Conservation (phyloP, 495 filamentous ascomycete species). For the Penicillium salamii region DNA sequence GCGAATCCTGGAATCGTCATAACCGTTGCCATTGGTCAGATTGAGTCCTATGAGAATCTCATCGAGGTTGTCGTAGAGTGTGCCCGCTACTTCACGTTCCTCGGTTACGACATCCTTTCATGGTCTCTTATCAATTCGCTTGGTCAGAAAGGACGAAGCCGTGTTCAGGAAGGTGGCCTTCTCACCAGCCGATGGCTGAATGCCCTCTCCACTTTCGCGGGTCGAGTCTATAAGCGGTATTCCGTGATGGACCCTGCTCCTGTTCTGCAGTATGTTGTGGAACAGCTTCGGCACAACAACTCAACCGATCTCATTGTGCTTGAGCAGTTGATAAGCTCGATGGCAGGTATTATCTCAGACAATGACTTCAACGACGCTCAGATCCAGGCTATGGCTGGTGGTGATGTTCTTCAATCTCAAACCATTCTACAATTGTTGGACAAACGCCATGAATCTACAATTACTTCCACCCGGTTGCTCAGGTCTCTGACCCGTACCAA, state of each 20-base stretch:
- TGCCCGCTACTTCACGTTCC: conserved; percentile 84
- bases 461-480: conserved; percentile 72
- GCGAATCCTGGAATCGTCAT: conserved; percentile 90
- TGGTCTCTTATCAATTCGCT: conserved; percentile 82
- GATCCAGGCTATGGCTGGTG: conserved; percentile 80
- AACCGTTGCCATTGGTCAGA: conserved; percentile 77
- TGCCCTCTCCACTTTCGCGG: conserved; percentile 79
- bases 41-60: conserved; percentile 88
- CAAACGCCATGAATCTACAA: conserved; percentile 65
- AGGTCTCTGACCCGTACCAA: conserved; percentile 68
- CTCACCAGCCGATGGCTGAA: conserved; percentile 87
- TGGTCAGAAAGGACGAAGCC: conserved; percentile 69
- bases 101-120: conserved; percentile 89
- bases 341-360: conserved; percentile 88
- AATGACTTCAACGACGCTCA: conserved; percentile 83
- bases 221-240: conserved; percentile 78
- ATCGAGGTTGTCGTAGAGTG: conserved; percentile 92
- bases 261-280: conserved; percentile 82
- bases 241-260: conserved; percentile 80
- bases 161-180: conserved; percentile 79
- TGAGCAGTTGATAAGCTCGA: conserved; percentile 80
- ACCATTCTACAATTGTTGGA: conserved; percentile 76
- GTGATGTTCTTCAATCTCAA: conserved; percentile 71
- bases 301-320: conserved; percentile 85
- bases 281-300: conserved; percentile 75